Evolutionary conservation across 2,329 filamentous ascomycete genomes (phyloP).

Genomic region (Corinectria fuckeliana): DNA sequence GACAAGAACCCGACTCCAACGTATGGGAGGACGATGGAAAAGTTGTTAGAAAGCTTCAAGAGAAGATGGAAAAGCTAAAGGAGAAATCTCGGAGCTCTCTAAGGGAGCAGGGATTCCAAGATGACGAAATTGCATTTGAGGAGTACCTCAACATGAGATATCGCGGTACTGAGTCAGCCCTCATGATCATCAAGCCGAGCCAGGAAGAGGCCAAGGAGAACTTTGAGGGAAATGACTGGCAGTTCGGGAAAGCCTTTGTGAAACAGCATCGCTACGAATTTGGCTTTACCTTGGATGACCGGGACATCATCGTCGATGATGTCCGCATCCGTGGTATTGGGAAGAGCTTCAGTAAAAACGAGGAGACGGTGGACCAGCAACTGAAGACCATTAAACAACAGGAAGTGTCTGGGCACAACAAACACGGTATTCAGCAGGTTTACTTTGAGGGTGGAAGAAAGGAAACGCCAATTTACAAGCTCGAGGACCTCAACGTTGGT

Average conservation of each 20-base stretch:
- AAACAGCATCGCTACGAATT: constrained; percentile 92
- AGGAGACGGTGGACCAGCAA: constrained; percentile 85
- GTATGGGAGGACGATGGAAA: constrained; percentile 66
- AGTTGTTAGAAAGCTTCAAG: constrained; percentile 67
- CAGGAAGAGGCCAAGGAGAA: constrained; percentile 65
- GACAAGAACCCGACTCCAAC: constrained; percentile 76
- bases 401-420: constrained; percentile 63
- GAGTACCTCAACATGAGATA: constrained; percentile 96
- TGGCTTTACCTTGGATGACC: constrained; percentile 82
- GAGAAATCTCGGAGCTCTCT: constrained; percentile 73
- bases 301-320: constrained; percentile 90
- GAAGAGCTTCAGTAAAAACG: constrained; percentile 80
- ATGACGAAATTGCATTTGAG: constrained; percentile 79
- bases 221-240: constrained; percentile 74
- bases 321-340: constrained; percentile 88
- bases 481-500: constrained; percentile 75
- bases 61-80: constrained; percentile 81
- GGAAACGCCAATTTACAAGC: constrained; percentile 82
- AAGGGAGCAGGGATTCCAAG: constrained; percentile 78
- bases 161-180: constrained; percentile 84
- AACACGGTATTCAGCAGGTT: constrained; percentile 71
- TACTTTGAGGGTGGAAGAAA: constrained; percentile 84
- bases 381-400: constrained; percentile 71
- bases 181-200: constrained; percentile 84
- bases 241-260: constrained; percentile 83